Conservation (phyloP, 345 rosid species). For the Eucalyptus pumila region DNA sequence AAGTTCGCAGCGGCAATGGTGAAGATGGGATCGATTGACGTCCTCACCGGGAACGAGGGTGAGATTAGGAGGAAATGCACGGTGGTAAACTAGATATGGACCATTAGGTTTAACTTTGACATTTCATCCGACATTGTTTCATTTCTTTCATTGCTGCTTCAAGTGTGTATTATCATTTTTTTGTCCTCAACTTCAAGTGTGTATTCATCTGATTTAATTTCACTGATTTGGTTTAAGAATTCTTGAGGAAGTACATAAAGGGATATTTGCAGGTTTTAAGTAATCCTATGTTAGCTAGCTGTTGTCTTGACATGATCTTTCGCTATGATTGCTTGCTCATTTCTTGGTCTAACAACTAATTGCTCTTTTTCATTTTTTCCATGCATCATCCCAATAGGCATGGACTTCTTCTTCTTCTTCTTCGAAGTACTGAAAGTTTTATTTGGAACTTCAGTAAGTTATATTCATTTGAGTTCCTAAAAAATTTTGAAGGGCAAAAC, state of each 20-base stretch:
- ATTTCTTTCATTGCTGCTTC: not conserved
- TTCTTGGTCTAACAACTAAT: not conserved
- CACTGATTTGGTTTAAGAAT: too few relatives aligned
- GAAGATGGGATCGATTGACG: constrained; percentile 8
- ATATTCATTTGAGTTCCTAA: too few relatives aligned
- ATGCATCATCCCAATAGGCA: too few relatives aligned
- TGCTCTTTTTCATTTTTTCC: not conserved
- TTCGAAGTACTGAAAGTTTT: too few relatives aligned
- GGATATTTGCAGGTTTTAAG: too few relatives aligned
- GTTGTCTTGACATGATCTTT: not conserved
- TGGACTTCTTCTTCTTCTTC: too few relatives aligned
- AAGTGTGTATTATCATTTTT: not conserved
- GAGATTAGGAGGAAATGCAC: not conserved
- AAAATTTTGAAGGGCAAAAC: not conserved
- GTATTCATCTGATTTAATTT: not conserved
- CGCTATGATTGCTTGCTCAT: not conserved
- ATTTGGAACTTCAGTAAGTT: not conserved
- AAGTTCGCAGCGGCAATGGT: constrained; percentile 6
- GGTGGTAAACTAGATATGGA: not conserved
- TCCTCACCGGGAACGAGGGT: constrained; percentile 1
- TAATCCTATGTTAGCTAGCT: not conserved
- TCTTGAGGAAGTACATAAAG: too few relatives aligned
- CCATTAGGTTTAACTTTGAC: not conserved
- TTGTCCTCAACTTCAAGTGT: not conserved
- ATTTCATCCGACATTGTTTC: not conserved